A percentile compares a stretch with the other conserved stretches of the same genome.
phyloP scores from a whole-genome alignment of 768 basidiomycete genomes.

The Mycena indigotica region DNA sequence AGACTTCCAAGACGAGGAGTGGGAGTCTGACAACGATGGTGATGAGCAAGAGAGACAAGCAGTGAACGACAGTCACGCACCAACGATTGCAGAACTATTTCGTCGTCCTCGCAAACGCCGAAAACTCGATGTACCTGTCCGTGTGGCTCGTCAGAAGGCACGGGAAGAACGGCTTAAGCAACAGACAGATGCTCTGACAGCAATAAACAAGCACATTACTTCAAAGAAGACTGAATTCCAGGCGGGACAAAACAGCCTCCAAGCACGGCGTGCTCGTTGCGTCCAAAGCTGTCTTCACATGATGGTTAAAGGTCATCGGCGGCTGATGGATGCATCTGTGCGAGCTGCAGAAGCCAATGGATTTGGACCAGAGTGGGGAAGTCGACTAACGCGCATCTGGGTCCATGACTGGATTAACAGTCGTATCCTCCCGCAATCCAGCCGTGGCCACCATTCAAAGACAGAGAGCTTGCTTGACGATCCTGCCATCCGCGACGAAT shows the following conservation, averaged over 20 bases:
- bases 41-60: no score
- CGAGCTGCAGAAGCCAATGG: conserved; percentile 33
- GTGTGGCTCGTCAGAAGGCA: neutral
- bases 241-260: conserved; percentile 31
- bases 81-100: no score
- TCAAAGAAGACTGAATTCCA: conserved; percentile 28
- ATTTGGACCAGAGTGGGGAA: conserved; percentile 35
- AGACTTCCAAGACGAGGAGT: no score
- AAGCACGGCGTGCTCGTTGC: conserved; percentile 28
- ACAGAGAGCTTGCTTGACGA: conserved; percentile 30
- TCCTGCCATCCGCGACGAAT: conserved; percentile 29
- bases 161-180: neutral
- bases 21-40: no score
- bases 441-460: conserved; percentile 30
- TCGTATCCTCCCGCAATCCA: conserved; percentile 29
- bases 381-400: conserved; percentile 29
- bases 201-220: conserved; percentile 28
- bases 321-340: conserved; percentile 28
- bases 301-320: conserved; percentile 30
- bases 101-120: conserved; percentile 27
- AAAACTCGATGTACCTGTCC: conserved; percentile 24
- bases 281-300: conserved; percentile 33
- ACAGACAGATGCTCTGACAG: conserved; percentile 20
- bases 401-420: conserved; percentile 25
- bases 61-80: no score